A percentile compares a stretch with the other conserved stretches of the same genome.
Conservation (phyloP, 441 rosid genomes). For the Bocquillonia castaneifolia region DNA sequence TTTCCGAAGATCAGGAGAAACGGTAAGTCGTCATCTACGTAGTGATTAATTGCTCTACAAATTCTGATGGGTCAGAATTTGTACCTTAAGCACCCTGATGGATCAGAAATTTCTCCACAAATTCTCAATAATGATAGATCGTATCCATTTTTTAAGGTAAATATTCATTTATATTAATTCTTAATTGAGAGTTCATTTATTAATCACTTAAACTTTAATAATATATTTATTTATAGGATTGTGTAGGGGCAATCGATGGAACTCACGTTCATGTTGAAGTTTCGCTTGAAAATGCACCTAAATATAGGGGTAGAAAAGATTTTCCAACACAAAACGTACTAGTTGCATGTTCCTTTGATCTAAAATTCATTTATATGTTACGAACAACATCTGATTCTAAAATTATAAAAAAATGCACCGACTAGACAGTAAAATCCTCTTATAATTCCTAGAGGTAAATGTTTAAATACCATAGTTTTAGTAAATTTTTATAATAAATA, state of each 20-base stretch:
- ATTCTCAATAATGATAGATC: background rate
- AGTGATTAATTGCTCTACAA: background rate
- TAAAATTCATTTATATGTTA: background rate
- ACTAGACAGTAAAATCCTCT: background rate
- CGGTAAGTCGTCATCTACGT: background rate
- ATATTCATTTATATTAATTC: background rate
- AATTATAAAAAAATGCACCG: constrained; percentile 10
- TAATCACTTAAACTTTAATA: background rate
- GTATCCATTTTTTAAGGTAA: background rate
- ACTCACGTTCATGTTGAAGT: background rate
- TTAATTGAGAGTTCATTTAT: background rate
- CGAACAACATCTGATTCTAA: background rate
- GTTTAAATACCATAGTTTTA: background rate
- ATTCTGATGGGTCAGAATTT: background rate
- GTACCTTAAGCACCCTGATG: background rate
- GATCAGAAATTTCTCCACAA: background rate
- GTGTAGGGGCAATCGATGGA: background rate
- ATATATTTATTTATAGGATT: background rate
- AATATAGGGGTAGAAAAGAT: background rate
- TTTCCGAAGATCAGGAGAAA: background rate
- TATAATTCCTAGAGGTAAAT: background rate
- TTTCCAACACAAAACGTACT: background rate
- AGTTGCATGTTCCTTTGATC: background rate
- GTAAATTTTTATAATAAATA: background rate
- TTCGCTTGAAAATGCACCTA: background rate